Conservation (phyloP, 306 rosid species). For the Quercus alba region DNA sequence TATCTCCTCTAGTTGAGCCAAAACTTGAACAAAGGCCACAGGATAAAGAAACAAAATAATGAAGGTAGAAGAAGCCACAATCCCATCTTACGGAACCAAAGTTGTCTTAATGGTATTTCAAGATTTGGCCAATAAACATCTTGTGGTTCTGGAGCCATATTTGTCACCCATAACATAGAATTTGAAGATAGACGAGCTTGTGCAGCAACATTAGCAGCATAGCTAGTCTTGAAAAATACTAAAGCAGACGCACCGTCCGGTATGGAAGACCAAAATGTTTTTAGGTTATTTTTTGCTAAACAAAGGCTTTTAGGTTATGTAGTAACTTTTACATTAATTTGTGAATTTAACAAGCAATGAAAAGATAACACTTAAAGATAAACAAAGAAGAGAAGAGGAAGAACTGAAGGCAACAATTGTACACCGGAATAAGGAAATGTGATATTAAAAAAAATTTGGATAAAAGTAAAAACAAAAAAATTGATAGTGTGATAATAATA, state of each 20-base stretch:
- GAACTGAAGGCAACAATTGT: background rate
- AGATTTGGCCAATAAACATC: conserved; percentile 50
- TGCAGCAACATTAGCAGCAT: conserved; percentile 39
- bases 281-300: conserved; percentile 67
- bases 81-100: conserved; percentile 85
- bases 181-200: conserved; percentile 79
- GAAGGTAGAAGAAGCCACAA: conserved; percentile 60
- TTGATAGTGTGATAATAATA: background rate
- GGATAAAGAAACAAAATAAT: conserved; percentile 75
- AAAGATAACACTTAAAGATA: background rate
- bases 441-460: background rate
- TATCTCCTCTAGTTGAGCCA: conserved; percentile 75
- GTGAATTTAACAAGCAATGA: background rate
- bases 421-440: background rate
- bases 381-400: background rate
- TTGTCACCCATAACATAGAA: conserved; percentile 91
- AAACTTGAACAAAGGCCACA: conserved; percentile 73
- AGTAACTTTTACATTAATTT: background rate
- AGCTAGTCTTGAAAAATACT: conserved; percentile 88
- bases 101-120: conserved; percentile 65
- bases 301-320: conserved; percentile 44
- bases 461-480: background rate
- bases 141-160: conserved; percentile 78
- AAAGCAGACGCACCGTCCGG: conserved; percentile 91
- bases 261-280: conserved; percentile 13